Evolutionary conservation across 441 rosid genomes (phyloP).

Genomic region (Euphorbia corollata): DNA sequence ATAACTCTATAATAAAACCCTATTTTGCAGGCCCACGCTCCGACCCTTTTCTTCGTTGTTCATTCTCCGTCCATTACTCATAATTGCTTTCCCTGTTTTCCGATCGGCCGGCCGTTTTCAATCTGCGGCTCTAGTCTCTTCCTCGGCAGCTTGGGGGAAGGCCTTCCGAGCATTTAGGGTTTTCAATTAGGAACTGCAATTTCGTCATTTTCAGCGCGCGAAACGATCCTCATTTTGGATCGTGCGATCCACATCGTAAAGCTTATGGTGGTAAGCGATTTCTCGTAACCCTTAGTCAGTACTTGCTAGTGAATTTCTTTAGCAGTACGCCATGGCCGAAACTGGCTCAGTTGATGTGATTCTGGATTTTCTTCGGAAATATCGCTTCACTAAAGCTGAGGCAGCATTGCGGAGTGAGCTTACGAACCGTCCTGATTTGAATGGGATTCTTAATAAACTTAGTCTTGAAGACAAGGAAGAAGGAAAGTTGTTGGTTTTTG

Average conservation of each 20-base stretch:
- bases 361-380: constrained; percentile 63
- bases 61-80: constrained; percentile 1
- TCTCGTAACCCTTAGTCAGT: constrained; percentile 2
- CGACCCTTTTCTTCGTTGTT: background rate
- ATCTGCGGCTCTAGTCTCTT: background rate
- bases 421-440: constrained; percentile 51
- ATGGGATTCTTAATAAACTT: constrained; percentile 62
- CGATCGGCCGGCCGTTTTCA: constrained; percentile 2
- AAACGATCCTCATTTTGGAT: constrained; percentile 8
- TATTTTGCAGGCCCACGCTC: background rate
- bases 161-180: background rate
- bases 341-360: constrained; percentile 55
- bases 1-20: background rate
- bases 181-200: background rate
- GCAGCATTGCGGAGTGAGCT: constrained; percentile 85
- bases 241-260: constrained; percentile 5
- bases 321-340: constrained; percentile 51
- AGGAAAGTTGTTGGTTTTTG: constrained; percentile 29
- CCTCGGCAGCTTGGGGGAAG: background rate
- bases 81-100: background rate
- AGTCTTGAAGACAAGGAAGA: constrained; percentile 44
- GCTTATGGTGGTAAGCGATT: constrained; percentile 10
- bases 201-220: constrained; percentile 1
- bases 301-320: constrained; percentile 21
- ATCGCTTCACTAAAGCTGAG: constrained; percentile 80